Conservation (phyloP, 495 filamentous ascomycete genomes). For the Podospora appendiculata region DNA sequence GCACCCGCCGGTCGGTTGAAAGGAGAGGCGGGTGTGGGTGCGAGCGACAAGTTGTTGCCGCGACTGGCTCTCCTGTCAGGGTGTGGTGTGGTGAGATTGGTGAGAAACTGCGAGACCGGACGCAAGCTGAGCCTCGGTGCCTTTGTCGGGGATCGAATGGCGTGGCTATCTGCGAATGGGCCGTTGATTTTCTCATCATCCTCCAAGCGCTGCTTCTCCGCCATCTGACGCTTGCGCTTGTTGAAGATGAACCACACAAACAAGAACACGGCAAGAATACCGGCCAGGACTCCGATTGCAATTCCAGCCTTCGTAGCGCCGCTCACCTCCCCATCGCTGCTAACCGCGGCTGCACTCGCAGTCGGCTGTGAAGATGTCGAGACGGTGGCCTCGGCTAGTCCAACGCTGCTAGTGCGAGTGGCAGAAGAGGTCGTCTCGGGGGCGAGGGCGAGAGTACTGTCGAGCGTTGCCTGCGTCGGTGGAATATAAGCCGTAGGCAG, state of each 20-base stretch:
- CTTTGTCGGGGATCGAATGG: slow-evolving; percentile 26
- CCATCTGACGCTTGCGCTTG: slow-evolving; percentile 45
- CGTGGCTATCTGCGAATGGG: slow-evolving; percentile 31
- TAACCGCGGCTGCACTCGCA: slow-evolving; percentile 12
- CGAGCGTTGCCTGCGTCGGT: not conserved
- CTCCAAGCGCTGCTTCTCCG: slow-evolving; percentile 41
- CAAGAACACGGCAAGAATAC: slow-evolving; percentile 53
- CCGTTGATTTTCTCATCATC: slow-evolving; percentile 51
- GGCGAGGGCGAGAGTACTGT: not conserved
- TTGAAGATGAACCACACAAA: slow-evolving; percentile 63
- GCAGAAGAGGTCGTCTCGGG: not conserved
- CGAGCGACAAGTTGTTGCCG: slow-evolving; percentile 31
- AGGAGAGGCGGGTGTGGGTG: slow-evolving; percentile 24
- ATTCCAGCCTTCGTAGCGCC: slow-evolving; percentile 74
- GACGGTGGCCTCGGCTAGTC: not conserved
- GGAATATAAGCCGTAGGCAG: not conserved
- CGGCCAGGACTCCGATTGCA: slow-evolving; percentile 64
- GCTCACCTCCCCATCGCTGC: slow-evolving; percentile 34
- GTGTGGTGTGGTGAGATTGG: slow-evolving; percentile 41
- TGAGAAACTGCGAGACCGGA: slow-evolving; percentile 81
- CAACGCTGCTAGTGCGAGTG: not conserved
- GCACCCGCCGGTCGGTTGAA: slow-evolving; percentile 18
- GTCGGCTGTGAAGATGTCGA: slow-evolving; percentile 18
- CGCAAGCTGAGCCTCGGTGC: slow-evolving; percentile 76
- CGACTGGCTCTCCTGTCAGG: slow-evolving; percentile 38